Base-by-base conservation (phyloP, 495 filamentous ascomycete genomes). In the Evansstolkia leycettana region DNA sequence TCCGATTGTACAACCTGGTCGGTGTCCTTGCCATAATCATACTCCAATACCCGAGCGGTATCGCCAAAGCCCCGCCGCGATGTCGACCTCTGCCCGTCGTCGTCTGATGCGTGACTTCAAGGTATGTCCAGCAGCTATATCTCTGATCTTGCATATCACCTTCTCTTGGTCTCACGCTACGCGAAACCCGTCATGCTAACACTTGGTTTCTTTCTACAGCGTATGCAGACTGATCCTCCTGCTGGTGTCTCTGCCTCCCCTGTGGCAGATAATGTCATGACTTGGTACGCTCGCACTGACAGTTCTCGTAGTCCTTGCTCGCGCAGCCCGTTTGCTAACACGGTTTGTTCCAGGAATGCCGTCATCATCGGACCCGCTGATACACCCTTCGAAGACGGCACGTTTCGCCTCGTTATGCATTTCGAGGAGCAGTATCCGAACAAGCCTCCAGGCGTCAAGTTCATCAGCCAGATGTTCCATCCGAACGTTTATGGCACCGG, bases 341-440 rank as follows among this genome's bases (percentile, higher is more conserved):
- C 11, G 45, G 12, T 48, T 33, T 14, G 13, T 48, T 34, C n/a
- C 46, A 98, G 90, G 90, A 98, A 98, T 55, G 90, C 90, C 39
- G 90, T 98, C 38, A 98, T 98, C 41, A 96, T 98, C 43, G 90
- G 90, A 15, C 90, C 90, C 29, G 87, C 87, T 27, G 90, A 98
- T 46, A 98, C 90, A 0, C 89, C 92, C 7, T 98, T 98, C 55
- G 90, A 98, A 62, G 90, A 98, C 64, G 90, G 90, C 32, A 98
- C 92, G 7, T 98, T 98, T 57, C 72, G 88, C 30, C 75, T 98
- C 6, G 88, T 96, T 33, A 96, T 98, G 90, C 87, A 95, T 48
- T 98, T 98, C 40, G 90, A 96, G 52, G 90, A 98, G 52, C 84
- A 90, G 40, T 98, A 98, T 48, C 90, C 90, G 9, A 98, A 96